Evolutionary conservation across 2,329 filamentous ascomycete species (phyloP), one percentile per base, ranked within the genome.

Genomic region (Bipolaris gigantea): DNA sequence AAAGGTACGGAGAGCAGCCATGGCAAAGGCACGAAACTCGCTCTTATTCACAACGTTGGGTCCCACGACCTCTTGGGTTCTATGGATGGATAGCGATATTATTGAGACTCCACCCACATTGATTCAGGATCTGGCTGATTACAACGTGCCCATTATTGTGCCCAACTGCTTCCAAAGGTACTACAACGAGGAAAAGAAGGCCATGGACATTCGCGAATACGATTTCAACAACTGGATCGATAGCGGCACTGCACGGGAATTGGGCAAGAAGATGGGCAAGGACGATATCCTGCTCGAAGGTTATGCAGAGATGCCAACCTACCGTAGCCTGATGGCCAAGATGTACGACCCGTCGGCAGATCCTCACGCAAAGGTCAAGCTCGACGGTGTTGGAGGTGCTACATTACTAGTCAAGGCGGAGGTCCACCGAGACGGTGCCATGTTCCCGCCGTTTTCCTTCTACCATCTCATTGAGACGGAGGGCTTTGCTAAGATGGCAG

Each of bases 181-280:
- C 64, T 79, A 77, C 65, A 76, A 82, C 77, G 83, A 83, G 42
- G 88, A 97, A 59, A 87, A 83, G 47, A 87, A 88, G 67, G 81
- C 85, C 60, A 84, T 85, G 79, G 85, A 87, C 39, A 85, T 93
- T 69, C 85, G 94, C 4, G 86, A 92, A 0, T 99, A 99, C 74
- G 94, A 99, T 77, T 97, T 88, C 81, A 99, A 99, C 79, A 96
- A 89, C 73, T 99, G 94, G 94, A 86, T 93, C 68, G 94, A 99
- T 72, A 96, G 90, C 70, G 83, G 87, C 1, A 87, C 83, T 2
- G 93, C 94, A 1, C 83, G 88, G 69, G 82, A 89, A 33, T 78
- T 99, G 59, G 92, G 84, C 2, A 78, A 82, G 10, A 85, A 85
- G 66, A 92, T 99, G 92, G 90, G 86, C 0, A 88, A 87, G 0